Evolutionary conservation across 306 rosid genomes (phyloP), one percentile per base, ranked within the genome.

Genomic region (Prinsepia uniflora): DNA sequence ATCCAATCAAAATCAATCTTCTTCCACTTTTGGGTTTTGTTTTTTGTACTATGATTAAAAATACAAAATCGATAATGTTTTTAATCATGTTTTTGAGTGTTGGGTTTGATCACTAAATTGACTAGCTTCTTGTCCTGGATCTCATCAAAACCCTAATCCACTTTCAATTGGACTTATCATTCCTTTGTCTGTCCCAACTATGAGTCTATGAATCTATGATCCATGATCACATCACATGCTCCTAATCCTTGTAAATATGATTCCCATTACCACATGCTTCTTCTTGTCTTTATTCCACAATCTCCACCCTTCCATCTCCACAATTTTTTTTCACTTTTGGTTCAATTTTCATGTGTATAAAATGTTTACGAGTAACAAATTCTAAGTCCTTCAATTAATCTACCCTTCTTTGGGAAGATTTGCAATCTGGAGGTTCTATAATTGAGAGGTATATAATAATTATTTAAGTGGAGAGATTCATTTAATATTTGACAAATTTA

Each of bases 111-210:
- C 59, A 30, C 43, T 36, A 46, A 47, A 15, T 36, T 66, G 48
- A 41, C 53, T 20, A 12, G 22, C 48, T 58, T 56, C 9, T 46
- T 57, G 47, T 67, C 68, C 50, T 34, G 4, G 45, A 10, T 14
- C 10, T 11, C 2, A 5, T 9, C 10, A 3, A n/a, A 56, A 34
- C 44, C 44, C 56, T n/a, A 19, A 34, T 8, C n/a, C 34, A 36
- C 67, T 18, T 57, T 75, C 58, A 22, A 30, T 39, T 45, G 11
- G 58, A 30, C 63, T 41, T 55, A 75, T 75, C 73, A 67, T 75
- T 67, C 42, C 63, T 12, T 49, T 22, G 36, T 17, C n/a, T n/a
- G 45, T 17, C 20, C 19, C 44, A 13, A 14, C 65, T 58, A 24
- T 24, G 30, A 24, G 2, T 24, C 30, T 24, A 24, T 24, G 30